A percentile compares a stretch with the other conserved stretches of the same genome.
These are phyloP conservation scores for Pelargonium nanum DNA, from an alignment of 345 rosid genomes.

Conservation along the genomic window DNA sequence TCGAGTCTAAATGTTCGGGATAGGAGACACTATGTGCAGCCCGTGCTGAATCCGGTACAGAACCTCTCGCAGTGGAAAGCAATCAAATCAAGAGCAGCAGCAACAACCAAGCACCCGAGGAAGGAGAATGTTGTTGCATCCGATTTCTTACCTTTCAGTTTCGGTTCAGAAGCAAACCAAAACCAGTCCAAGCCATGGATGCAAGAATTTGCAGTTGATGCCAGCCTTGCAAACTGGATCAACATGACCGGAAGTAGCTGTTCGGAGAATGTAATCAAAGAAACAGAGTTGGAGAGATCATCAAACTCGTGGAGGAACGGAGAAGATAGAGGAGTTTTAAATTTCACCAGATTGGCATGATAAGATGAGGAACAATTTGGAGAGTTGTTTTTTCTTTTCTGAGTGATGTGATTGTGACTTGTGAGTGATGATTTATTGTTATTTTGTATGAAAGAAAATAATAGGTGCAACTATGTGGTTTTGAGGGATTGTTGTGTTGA, in stretches of 20 bases:
- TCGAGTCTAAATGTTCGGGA: conserved; percentile 25
- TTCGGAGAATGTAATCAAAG: background rate
- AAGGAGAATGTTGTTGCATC: conserved; percentile 44
- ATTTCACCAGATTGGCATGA: background rate
- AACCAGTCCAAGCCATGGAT: conserved; percentile 28
- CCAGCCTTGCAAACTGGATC: conserved; percentile 69
- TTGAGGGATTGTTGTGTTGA: background rate
- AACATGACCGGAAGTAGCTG: background rate
- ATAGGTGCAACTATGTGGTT: background rate
- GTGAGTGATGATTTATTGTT: background rate
- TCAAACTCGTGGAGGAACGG: too few species aligned
- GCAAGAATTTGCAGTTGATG: conserved; percentile 46
- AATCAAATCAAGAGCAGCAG: conserved; percentile 50
- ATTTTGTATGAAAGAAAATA: background rate
- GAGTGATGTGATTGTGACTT: too few species aligned
- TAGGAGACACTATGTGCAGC: conserved; percentile 34
- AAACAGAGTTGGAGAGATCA: background rate
- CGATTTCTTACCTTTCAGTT: background rate
- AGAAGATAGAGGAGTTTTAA: background rate
- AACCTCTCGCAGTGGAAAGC: conserved; percentile 79
- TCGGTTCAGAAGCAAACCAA: conserved; percentile 1
- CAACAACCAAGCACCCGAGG: conserved; percentile 18
- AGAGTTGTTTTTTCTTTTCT: background rate
- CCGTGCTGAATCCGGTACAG: conserved; percentile 73
- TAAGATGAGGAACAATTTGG: too few species aligned